Percentiles rank a stretch among this genome's conserved stretches.
Evolutionary conservation across 495 filamentous ascomycete species (phyloP).

Genomic region (Tuber calosporum): DNA sequence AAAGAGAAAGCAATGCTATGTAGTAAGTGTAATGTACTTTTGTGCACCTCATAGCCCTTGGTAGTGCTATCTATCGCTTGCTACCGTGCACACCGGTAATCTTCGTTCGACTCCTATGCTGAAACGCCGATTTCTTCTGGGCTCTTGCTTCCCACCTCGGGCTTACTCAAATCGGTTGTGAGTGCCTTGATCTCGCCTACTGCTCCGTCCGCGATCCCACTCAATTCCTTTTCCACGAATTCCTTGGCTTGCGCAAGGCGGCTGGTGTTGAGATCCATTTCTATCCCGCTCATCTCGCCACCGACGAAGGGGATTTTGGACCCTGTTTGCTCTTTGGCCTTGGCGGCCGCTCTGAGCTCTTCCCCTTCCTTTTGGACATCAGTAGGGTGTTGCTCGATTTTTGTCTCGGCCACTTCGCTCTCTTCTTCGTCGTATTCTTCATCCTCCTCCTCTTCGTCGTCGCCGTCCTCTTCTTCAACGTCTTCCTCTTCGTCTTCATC

Average conservation of each 20-base stretch:
- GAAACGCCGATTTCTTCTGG: constrained; percentile 7
- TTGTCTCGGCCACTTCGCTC: constrained; percentile 40
- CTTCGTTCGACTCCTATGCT: not conserved
- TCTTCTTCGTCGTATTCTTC: constrained; percentile 39
- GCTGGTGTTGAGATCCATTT: constrained; percentile 27
- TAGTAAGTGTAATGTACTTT: not conserved
- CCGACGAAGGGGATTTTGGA: constrained; percentile 12
- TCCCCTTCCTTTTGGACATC: constrained; percentile 12
- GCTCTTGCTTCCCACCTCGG: constrained; percentile 9
- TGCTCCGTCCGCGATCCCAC: constrained; percentile 21
- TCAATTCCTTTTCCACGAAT: constrained; percentile 29
- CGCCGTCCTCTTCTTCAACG: constrained; percentile 44
- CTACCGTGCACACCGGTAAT: not conserved
- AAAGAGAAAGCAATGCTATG: constrained; percentile 1
- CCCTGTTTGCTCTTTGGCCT: constrained; percentile 5
- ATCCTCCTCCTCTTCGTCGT: constrained; percentile 44
- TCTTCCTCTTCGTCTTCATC: constrained; percentile 48
- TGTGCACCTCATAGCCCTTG: not conserved
- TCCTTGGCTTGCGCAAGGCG: constrained; percentile 23
- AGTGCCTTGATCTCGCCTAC: constrained; percentile 26
- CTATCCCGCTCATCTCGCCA: constrained; percentile 18
- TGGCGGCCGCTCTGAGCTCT: constrained; percentile 10
- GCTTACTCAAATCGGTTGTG: constrained; percentile 7
- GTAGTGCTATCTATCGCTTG: not conserved
- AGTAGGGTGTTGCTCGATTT: not conserved